Percentiles rank a stretch among this genome's conserved stretches.
Conservation (phyloP, 2,329 filamentous ascomycete species). For the Amylocarpus encephaloides region DNA sequence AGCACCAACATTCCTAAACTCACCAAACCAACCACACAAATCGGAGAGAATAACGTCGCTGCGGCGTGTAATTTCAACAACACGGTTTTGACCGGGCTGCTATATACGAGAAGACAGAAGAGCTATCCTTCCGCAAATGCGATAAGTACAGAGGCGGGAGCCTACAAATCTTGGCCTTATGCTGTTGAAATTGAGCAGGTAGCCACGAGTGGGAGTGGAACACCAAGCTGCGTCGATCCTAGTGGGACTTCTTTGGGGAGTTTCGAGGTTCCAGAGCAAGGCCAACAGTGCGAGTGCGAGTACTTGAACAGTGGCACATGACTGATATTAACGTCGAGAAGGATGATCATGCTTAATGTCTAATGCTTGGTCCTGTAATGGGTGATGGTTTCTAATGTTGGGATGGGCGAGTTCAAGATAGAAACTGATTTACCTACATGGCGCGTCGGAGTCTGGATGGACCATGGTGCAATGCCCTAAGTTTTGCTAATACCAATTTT, state of each 20-base stretch:
- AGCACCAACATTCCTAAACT: conserved; percentile 45
- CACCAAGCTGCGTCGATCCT: conserved; percentile 47
- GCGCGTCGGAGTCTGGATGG: too few species aligned
- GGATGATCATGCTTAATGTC: too few species aligned
- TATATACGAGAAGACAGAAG: conserved; percentile 51
- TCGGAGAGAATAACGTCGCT: conserved; percentile 39
- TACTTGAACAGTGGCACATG: conserved; percentile 25
- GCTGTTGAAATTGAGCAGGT: conserved; percentile 50
- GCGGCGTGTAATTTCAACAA: conserved; percentile 52
- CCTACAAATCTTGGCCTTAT: conserved; percentile 48
- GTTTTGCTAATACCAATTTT: too few species aligned
- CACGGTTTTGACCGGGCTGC: conserved; percentile 48
- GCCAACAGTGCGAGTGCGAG: conserved; percentile 22
- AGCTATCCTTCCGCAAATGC: conserved; percentile 34
- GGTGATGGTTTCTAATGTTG: too few species aligned
- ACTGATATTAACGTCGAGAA: too few species aligned
- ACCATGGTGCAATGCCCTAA: too few species aligned
- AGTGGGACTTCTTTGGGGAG: conserved; percentile 35
- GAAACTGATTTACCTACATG: too few species aligned
- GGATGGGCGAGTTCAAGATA: too few species aligned
- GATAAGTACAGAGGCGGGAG: conserved; percentile 17
- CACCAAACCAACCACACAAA: conserved; percentile 41
- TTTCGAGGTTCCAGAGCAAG: conserved; percentile 28
- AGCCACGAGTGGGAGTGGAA: conserved; percentile 40
- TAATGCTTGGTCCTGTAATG: too few species aligned